A percentile compares a stretch with the other conserved stretches of the same genome.
Evolutionary conservation across 306 rosid genomes (phyloP).

Genomic region (Malus orientalis): DNA sequence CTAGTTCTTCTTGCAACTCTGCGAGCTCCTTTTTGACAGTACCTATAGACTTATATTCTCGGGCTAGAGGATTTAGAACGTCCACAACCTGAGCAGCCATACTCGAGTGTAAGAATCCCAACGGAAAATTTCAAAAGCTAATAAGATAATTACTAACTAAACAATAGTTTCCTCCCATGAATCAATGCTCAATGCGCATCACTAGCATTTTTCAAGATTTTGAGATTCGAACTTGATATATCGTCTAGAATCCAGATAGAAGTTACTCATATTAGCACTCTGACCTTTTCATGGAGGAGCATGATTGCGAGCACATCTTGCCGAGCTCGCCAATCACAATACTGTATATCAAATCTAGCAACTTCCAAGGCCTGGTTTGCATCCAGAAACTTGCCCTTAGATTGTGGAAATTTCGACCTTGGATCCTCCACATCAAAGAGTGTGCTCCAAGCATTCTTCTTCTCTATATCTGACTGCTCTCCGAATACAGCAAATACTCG

Average conservation of each 20-base stretch:
- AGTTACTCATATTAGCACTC: not conserved
- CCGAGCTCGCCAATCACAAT: slow-evolving; percentile 98
- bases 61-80: slow-evolving; percentile 87
- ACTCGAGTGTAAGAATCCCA: not conserved
- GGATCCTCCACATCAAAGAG: slow-evolving; percentile 96
- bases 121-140: not conserved
- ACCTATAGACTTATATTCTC: slow-evolving; percentile 80
- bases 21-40: slow-evolving; percentile 93
- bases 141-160: not conserved
- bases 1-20: slow-evolving; percentile 75
- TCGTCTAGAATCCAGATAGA: not conserved
- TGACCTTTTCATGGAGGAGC: slow-evolving; percentile 97
- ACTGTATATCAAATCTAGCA: slow-evolving; percentile 78
- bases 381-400: slow-evolving; percentile 76
- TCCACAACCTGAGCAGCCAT: slow-evolving; percentile 44
- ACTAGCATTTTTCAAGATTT: not conserved
- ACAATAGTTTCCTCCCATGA: not conserved
- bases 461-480: slow-evolving; percentile 51
- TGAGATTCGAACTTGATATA: too few species aligned
- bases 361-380: slow-evolving; percentile 76
- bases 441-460: slow-evolving; percentile 74
- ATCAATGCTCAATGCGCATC: not conserved
- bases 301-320: slow-evolving; percentile 88
- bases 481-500: slow-evolving; percentile 74
- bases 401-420: slow-evolving; percentile 57